phyloP scores from a whole-genome alignment of 1,284 basidiomycete genomes.

The Sporisorium scitamineum region DNA sequence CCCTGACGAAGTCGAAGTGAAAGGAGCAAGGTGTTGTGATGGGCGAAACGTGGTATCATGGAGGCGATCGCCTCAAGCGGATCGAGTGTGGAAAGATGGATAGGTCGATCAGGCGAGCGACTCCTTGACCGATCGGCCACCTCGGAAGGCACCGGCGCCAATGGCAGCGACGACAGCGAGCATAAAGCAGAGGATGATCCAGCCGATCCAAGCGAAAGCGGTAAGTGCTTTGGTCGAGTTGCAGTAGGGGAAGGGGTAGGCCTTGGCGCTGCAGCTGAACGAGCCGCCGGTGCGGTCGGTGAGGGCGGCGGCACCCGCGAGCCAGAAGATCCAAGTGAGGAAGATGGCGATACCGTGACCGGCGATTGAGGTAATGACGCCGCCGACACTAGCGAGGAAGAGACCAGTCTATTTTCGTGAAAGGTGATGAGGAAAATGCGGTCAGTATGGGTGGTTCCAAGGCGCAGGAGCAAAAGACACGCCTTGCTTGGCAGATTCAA shows the following conservation, averaged over 20 bases:
- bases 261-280: conserved; percentile 33
- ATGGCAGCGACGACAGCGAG: conserved; percentile 59
- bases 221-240: conserved; percentile 61
- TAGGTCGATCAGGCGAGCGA: conserved; percentile 46
- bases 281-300: conserved; percentile 54
- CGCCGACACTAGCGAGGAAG: conserved; percentile 66
- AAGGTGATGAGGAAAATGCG: neutral
- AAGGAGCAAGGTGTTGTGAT: neutral
- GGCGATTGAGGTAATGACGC: conserved; percentile 67
- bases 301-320: conserved; percentile 63
- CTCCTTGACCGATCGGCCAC: conserved; percentile 67
- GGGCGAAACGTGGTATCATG: conserved; percentile 34
- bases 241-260: conserved; percentile 57
- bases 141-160: conserved; percentile 65
- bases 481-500: too few relatives aligned
- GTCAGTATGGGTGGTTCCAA: conserved; percentile 7
- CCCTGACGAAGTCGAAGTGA: conserved; percentile 15
- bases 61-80: conserved; percentile 7
- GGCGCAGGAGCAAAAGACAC: neutral
- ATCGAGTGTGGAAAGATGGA: neutral
- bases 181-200: conserved; percentile 61
- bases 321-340: conserved; percentile 66
- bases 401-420: conserved; percentile 47
- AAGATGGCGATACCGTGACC: conserved; percentile 62
- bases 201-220: conserved; percentile 68